Evolutionary conservation across 1,284 basidiomycete species (phyloP).

Genomic region (Sphagnurus paluster): DNA sequence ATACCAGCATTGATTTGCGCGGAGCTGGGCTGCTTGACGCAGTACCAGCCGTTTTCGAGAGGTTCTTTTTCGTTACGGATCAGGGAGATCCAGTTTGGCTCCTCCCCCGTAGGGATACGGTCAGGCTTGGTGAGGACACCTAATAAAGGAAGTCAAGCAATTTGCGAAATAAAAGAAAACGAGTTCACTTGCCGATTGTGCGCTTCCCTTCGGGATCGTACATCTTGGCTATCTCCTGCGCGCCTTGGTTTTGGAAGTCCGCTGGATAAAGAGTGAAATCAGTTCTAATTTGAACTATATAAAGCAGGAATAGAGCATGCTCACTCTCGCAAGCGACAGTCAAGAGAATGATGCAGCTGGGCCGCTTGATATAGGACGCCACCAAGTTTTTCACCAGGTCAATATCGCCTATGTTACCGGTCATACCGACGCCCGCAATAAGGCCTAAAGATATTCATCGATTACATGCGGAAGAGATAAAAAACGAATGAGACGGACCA

Average conservation of each 20-base stretch:
- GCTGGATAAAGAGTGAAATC: conserved; percentile 37
- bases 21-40: conserved; percentile 70
- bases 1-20: conserved; percentile 53
- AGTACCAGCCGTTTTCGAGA: conserved; percentile 68
- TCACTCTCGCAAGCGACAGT: conserved; percentile 74
- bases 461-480: not conserved
- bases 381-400: conserved; percentile 64
- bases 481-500: conserved; percentile 40
- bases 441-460: conserved; percentile 45
- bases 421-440: conserved; percentile 58
- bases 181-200: conserved; percentile 58
- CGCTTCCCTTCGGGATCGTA: conserved; percentile 60
- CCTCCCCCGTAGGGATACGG: conserved; percentile 63
- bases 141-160: conserved; percentile 24
- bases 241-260: conserved; percentile 77
- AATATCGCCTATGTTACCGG: conserved; percentile 55
- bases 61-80: conserved; percentile 57
- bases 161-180: not conserved
- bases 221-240: conserved; percentile 54
- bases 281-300: not conserved
- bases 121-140: conserved; percentile 85
- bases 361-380: conserved; percentile 56
- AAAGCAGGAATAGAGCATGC: conserved; percentile 19
- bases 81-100: conserved; percentile 57
- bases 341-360: conserved; percentile 67